Evolutionary conservation across 2,329 filamentous ascomycete genomes (phyloP).

Genomic region (Acrocalymma vagum): DNA sequence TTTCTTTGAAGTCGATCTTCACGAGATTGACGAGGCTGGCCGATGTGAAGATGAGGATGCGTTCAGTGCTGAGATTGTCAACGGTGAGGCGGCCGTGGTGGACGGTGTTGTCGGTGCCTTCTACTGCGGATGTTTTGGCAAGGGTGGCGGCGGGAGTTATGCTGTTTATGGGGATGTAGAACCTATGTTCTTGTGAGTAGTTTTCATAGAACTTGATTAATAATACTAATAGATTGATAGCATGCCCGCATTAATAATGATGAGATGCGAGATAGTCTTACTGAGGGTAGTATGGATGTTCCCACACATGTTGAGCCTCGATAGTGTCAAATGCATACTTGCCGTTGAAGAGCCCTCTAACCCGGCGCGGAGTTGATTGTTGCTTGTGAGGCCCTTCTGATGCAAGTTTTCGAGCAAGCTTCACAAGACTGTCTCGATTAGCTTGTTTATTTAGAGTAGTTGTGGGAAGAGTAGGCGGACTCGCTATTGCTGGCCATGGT

Average conservation of each 20-base stretch:
- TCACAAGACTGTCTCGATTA: slow-evolving; percentile 50
- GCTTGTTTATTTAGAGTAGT: no score
- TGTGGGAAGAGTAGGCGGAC: no score
- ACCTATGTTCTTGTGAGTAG: slow-evolving; percentile 21
- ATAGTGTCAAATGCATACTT: slow-evolving; percentile 44
- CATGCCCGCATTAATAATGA: background rate
- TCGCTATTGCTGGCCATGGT: slow-evolving; percentile 16
- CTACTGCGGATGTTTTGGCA: slow-evolving; percentile 15
- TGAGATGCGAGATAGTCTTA: slow-evolving; percentile 11
- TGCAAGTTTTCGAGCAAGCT: slow-evolving; percentile 52
- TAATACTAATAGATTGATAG: no score
- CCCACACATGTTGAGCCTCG: slow-evolving; percentile 47
- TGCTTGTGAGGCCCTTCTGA: slow-evolving; percentile 47
- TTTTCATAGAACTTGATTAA: no score
- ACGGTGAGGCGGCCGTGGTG: slow-evolving; percentile 31
- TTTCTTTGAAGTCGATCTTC: slow-evolving; percentile 38
- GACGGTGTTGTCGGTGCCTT: slow-evolving; percentile 26
- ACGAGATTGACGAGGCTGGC: slow-evolving; percentile 31
- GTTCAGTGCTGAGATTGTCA: slow-evolving; percentile 23
- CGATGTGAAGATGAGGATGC: slow-evolving; percentile 38
- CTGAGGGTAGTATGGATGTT: slow-evolving; percentile 46
- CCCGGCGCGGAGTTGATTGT: slow-evolving; percentile 36
- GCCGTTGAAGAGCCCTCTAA: slow-evolving; percentile 42
- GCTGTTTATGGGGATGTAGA: slow-evolving; percentile 35
- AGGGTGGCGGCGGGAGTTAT: slow-evolving; percentile 29